phyloP scores from a whole-genome alignment of 139 green algal species.

The Volvox reticuliferus region DNA sequence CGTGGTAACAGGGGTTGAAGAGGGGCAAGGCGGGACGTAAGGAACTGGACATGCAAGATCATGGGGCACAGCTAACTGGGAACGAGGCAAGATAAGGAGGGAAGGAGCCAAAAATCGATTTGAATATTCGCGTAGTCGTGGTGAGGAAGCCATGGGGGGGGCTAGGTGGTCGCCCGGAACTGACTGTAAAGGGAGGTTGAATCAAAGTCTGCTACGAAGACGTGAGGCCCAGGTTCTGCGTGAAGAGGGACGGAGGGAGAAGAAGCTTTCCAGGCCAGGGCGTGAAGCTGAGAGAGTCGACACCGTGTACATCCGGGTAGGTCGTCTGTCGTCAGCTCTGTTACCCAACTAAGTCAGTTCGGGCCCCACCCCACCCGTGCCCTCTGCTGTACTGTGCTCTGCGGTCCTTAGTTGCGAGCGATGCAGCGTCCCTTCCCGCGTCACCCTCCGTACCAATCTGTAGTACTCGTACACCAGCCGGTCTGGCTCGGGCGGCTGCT shows the following conservation, averaged over 20 bases:
- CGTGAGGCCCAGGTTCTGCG: background rate
- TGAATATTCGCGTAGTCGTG: background rate
- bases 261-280: too few relatives aligned
- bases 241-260: background rate
- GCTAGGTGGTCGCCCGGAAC: too few relatives aligned
- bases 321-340: too few relatives aligned
- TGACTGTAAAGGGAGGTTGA: background rate
- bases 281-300: too few relatives aligned
- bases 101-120: background rate
- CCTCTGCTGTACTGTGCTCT: too few relatives aligned
- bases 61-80: background rate
- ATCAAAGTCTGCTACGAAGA: background rate
- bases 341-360: too few relatives aligned
- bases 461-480: conserved; percentile 43
- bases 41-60: background rate
- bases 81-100: too few relatives aligned
- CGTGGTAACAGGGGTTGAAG: background rate
- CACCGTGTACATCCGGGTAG: too few relatives aligned
- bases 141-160: too few relatives aligned
- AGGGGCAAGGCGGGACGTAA: background rate
- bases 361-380: too few relatives aligned
- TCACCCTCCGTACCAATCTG: background rate
- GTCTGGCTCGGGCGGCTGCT: conserved; percentile 13
- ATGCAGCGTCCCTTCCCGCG: too few relatives aligned
- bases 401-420: too few relatives aligned